phyloP scores from a whole-genome alignment of 2,329 filamentous ascomycete genomes.

The Sporothrix globosa region DNA sequence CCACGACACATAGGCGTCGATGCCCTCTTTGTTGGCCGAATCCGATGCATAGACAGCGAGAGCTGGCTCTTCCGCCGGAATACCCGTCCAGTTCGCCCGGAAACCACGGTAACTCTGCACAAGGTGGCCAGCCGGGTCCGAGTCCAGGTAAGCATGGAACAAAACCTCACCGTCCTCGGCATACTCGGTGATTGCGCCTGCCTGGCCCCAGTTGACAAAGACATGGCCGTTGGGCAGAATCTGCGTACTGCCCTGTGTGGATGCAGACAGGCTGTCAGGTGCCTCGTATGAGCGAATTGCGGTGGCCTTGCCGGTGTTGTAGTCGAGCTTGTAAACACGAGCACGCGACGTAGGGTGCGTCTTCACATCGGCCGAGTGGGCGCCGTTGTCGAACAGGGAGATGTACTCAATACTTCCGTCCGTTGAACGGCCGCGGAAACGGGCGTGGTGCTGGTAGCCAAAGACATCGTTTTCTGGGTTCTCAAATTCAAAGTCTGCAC shows the following conservation, averaged over 20 bases:
- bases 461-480: conserved; percentile 45
- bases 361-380: conserved; percentile 32
- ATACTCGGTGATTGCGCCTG: conserved; percentile 53
- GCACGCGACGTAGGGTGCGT: conserved; percentile 37
- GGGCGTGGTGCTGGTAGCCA: conserved; percentile 55
- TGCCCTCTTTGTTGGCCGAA: neutral
- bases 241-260: conserved; percentile 46
- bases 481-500: conserved; percentile 51
- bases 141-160: conserved; percentile 42
- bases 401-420: conserved; percentile 49
- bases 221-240: conserved; percentile 43
- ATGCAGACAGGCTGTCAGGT: conserved; percentile 40
- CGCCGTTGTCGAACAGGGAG: conserved; percentile 54
- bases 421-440: conserved; percentile 45
- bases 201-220: conserved; percentile 52
- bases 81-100: conserved; percentile 39
- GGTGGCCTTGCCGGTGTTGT: conserved; percentile 25
- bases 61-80: conserved; percentile 38
- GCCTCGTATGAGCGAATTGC: conserved; percentile 42
- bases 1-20: conserved; percentile 40
- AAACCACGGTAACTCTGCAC: conserved; percentile 38
- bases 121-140: conserved; percentile 41
- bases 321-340: conserved; percentile 37
- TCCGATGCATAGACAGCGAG: conserved; percentile 34
- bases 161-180: conserved; percentile 46